Conservation (phyloP, 1,139 yeast genomes). For the Geotrichum armillariae region DNA sequence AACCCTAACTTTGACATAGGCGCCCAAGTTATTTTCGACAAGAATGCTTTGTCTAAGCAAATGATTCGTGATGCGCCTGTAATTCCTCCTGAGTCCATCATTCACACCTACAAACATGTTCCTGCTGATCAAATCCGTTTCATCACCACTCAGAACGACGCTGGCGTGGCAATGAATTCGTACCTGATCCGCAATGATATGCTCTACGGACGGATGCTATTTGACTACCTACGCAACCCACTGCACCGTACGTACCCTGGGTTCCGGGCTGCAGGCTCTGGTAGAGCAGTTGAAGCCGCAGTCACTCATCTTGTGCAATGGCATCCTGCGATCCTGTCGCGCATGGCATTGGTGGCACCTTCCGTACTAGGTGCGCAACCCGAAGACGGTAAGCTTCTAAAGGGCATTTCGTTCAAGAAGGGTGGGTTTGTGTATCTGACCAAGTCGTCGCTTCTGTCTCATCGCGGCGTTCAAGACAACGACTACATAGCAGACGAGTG, state of each 20-base stretch:
- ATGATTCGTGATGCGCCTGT: constrained; percentile 66
- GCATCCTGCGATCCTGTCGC: constrained; percentile 81
- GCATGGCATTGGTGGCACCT: constrained; percentile 55
- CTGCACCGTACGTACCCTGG: constrained; percentile 64
- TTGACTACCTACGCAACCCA: constrained; percentile 72
- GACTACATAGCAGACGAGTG: constrained; percentile 26
- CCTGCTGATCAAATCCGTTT: constrained; percentile 56
- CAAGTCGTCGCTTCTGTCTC: constrained; percentile 28
- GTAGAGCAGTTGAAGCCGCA: constrained; percentile 44
- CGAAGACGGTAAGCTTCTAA: constrained; percentile 30
- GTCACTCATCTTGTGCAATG: constrained; percentile 80
- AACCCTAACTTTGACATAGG: constrained; percentile 57
- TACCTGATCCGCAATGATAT: constrained; percentile 65
- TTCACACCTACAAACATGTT: constrained; percentile 68
- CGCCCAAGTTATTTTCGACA: constrained; percentile 47
- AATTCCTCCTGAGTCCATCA: constrained; percentile 51
- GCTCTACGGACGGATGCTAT: constrained; percentile 56
- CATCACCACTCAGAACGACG: constrained; percentile 63
- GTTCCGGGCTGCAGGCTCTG: constrained; percentile 60
- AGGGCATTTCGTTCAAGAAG: constrained; percentile 27
- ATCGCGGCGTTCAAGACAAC: constrained; percentile 23
- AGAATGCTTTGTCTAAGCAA: constrained; percentile 57
- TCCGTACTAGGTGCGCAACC: constrained; percentile 25
- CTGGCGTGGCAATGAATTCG: constrained; percentile 64
- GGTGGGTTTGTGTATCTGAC: constrained; percentile 32